Conservation (phyloP, 805 yeast species). For the Zygosaccharomyces siamensis region DNA sequence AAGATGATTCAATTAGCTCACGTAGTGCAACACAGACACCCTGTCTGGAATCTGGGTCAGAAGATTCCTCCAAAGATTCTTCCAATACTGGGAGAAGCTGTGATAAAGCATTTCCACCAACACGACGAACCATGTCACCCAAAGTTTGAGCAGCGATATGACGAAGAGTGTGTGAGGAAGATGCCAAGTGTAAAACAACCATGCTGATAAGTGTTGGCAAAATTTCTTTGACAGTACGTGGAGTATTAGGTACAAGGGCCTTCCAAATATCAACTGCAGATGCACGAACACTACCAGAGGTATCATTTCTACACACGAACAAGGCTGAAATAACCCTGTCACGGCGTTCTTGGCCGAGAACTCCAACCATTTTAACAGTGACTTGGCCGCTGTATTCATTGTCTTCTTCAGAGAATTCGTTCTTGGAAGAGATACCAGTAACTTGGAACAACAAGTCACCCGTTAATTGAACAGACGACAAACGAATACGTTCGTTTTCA, state of each 20-base stretch:
- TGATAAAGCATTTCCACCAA: slow-evolving; percentile 80
- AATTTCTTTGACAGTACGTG: slow-evolving; percentile 88
- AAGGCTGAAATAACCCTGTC: slow-evolving; percentile 80
- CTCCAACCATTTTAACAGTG: slow-evolving; percentile 61
- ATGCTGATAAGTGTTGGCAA: slow-evolving; percentile 75
- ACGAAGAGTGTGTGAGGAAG: slow-evolving; percentile 73
- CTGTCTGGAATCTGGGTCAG: slow-evolving; percentile 81
- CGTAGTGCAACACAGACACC: slow-evolving; percentile 94
- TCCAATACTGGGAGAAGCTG: slow-evolving; percentile 83
- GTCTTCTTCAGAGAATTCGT: slow-evolving; percentile 50
- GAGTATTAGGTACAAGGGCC: slow-evolving; percentile 92
- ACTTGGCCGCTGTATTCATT: slow-evolving; percentile 47
- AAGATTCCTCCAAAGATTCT: slow-evolving; percentile 49
- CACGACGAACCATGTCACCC: slow-evolving; percentile 92
- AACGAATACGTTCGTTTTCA: slow-evolving; percentile 75
- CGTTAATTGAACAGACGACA: slow-evolving; percentile 89
- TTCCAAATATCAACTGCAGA: slow-evolving; percentile 96
- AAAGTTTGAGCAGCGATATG: slow-evolving; percentile 87
- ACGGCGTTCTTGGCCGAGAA: slow-evolving; percentile 83
- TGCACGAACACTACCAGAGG: slow-evolving; percentile 77
- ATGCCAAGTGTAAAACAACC: slow-evolving; percentile 77
- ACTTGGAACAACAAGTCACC: slow-evolving; percentile 94
- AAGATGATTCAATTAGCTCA: slow-evolving; percentile 76
- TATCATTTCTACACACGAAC: slow-evolving; percentile 91
- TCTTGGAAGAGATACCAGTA: slow-evolving; percentile 80